A percentile compares a stretch with the other conserved stretches of the same genome.
phyloP scores from a whole-genome alignment of 106 monocot genomes.

The Dioscorea alata region DNA sequence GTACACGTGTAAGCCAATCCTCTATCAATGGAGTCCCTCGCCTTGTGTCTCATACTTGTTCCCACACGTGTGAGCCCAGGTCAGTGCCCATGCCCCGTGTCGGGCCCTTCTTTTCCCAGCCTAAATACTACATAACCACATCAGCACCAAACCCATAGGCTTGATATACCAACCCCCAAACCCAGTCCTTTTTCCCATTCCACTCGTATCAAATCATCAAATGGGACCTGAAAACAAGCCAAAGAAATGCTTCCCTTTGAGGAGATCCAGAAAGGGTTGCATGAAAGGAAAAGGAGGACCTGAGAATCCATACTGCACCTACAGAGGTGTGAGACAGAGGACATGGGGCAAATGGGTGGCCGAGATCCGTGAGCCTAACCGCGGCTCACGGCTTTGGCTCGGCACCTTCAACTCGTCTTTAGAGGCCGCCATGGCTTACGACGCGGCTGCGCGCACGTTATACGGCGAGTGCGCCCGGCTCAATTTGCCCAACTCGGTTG shows the following conservation, averaged over 20 bases:
- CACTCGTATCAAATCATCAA: too few relatives aligned
- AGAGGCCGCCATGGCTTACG: conserved; percentile 85
- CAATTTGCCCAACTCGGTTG: conserved; percentile 28
- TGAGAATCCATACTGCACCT: conserved; percentile 61
- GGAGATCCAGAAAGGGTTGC: conserved; percentile 78
- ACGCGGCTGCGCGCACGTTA: conserved; percentile 54
- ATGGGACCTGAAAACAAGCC: conserved; percentile 3
- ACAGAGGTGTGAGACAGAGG: conserved; percentile 70
- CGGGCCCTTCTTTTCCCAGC: too few relatives aligned
- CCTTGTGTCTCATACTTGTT: too few relatives aligned
- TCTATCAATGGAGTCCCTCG: too few relatives aligned
- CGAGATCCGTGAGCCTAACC: conserved; percentile 94
- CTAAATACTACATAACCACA: too few relatives aligned
- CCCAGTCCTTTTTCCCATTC: too few relatives aligned
- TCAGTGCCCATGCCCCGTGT: too few relatives aligned
- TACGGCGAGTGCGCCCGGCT: conserved; percentile 82
- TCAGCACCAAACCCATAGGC: too few relatives aligned
- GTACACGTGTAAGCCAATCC: not conserved
- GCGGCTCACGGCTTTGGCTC: conserved; percentile 85
- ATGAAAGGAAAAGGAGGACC: conserved; percentile 96
- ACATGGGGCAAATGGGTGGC: conserved; percentile 98
- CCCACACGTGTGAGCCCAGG: too few relatives aligned
- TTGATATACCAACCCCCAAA: too few relatives aligned
- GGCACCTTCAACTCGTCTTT: conserved; percentile 69
- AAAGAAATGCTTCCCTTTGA: conserved; percentile 46